phyloP scores from a whole-genome alignment of 164 flowering plant genomes.

The Nymphaea thermarum region DNA sequence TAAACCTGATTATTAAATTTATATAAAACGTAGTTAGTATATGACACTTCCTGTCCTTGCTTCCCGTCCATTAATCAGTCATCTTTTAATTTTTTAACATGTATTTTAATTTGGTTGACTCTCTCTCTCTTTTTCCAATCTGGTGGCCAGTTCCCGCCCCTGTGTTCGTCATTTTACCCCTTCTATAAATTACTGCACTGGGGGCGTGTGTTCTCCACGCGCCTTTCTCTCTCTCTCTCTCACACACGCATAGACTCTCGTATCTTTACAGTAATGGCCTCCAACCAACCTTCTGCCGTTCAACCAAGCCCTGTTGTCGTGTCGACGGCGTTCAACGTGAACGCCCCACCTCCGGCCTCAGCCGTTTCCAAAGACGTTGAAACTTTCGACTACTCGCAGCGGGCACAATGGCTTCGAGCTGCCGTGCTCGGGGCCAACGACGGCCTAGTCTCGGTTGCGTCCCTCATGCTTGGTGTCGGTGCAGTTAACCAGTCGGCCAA shows the following conservation, averaged over 20 bases:
- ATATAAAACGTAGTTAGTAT: no score
- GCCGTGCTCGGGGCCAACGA: slow-evolving; percentile 8
- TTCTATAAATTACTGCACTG: not conserved
- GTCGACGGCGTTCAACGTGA: not conserved
- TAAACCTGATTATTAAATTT: no score
- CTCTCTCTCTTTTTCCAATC: no score
- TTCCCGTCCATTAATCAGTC: no score
- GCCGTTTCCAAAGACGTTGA: not conserved
- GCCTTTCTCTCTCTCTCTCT: not conserved
- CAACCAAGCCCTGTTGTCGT: not conserved
- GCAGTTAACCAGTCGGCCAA: not conserved
- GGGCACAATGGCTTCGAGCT: slow-evolving; percentile 9
- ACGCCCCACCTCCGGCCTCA: not conserved
- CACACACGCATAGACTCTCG: not conserved
- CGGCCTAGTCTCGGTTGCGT: slow-evolving; percentile 6
- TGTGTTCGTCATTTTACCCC: not conserved
- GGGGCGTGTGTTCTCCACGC: slow-evolving; percentile 2
- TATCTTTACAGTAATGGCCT: not conserved
- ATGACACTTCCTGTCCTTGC: no score
- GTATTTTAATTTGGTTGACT: no score
- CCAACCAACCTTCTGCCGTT: not conserved
- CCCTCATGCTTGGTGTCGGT: slow-evolving; percentile 3
- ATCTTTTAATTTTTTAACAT: no score
- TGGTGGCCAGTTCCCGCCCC: no score
- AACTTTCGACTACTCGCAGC: not conserved